phyloP scores from a whole-genome alignment of 257 asterid species.

The Rubia yunnanensis region DNA sequence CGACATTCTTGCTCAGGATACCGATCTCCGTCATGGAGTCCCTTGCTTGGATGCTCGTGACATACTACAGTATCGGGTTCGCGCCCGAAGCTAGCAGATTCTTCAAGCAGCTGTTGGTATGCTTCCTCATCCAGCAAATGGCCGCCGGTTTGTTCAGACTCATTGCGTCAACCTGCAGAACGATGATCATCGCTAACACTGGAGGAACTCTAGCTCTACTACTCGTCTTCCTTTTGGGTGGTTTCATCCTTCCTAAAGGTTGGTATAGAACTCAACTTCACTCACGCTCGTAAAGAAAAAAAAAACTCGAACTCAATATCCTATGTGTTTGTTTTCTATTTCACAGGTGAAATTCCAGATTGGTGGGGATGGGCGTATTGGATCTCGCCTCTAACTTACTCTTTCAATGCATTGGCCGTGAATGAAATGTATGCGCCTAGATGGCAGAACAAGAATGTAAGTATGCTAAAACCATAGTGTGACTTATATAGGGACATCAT shows the following conservation, averaged over 20 bases:
- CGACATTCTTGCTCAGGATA: conserved; percentile 44
- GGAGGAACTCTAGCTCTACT: conserved; percentile 58
- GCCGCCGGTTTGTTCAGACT: conserved; percentile 57
- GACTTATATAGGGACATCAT: neutral
- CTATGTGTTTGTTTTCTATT: neutral
- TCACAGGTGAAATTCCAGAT: conserved; percentile 40
- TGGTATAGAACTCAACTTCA: conserved; percentile 16
- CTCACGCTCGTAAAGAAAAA: too few species aligned
- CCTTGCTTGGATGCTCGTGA: conserved; percentile 38
- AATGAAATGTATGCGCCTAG: conserved; percentile 58
- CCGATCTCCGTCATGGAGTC: conserved; percentile 60
- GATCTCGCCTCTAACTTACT: conserved; percentile 53
- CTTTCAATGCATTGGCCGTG: conserved; percentile 41
- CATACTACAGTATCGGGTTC: conserved; percentile 57
- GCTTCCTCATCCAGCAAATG: conserved; percentile 62
- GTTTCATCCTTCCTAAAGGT: conserved; percentile 65
- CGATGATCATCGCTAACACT: conserved; percentile 47
- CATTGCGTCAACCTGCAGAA: conserved; percentile 51
- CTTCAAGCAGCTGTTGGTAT: conserved; percentile 44
- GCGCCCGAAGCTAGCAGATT: conserved; percentile 75
- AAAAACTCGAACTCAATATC: too few species aligned
- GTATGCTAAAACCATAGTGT: conserved; percentile 2
- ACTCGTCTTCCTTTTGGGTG: conserved; percentile 54
- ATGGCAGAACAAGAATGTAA: conserved; percentile 42
- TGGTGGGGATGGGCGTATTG: conserved; percentile 78